These are phyloP conservation scores for Epichloe scottii DNA, from an alignment of 2,329 filamentous ascomycete species.

Conservation along the genomic window DNA sequence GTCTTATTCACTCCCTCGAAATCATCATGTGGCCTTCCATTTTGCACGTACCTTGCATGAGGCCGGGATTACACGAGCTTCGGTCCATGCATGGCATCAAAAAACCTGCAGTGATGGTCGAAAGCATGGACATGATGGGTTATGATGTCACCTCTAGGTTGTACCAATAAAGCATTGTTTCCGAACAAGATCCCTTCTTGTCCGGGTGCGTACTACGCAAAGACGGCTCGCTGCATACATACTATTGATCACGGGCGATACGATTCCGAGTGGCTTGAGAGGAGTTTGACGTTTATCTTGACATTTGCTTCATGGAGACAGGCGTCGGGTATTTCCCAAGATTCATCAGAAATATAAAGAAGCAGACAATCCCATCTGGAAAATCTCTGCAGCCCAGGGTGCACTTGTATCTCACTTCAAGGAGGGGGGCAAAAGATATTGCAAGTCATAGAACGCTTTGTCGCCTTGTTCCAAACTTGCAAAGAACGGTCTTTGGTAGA, in stretches of 20 bases:
- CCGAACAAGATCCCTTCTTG: neutral
- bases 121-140: neutral
- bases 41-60: neutral
- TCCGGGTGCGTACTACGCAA: neutral
- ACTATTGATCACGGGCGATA: neutral
- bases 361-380: neutral
- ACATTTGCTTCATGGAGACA: neutral
- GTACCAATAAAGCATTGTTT: neutral
- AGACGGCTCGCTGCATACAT: conserved; percentile 1
- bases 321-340: neutral
- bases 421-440: neutral
- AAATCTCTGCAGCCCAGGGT: neutral
- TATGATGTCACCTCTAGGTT: neutral
- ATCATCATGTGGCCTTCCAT: neutral
- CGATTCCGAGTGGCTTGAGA: neutral
- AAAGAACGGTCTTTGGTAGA: neutral
- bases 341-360: neutral
- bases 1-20: neutral
- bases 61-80: neutral
- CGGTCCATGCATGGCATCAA: neutral
- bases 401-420: neutral
- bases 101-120: neutral
- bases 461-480: neutral
- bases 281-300: neutral
- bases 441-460: neutral